Evolutionary conservation across 768 basidiomycete species (phyloP).

Genomic region (Xanthoconium stramineum): DNA sequence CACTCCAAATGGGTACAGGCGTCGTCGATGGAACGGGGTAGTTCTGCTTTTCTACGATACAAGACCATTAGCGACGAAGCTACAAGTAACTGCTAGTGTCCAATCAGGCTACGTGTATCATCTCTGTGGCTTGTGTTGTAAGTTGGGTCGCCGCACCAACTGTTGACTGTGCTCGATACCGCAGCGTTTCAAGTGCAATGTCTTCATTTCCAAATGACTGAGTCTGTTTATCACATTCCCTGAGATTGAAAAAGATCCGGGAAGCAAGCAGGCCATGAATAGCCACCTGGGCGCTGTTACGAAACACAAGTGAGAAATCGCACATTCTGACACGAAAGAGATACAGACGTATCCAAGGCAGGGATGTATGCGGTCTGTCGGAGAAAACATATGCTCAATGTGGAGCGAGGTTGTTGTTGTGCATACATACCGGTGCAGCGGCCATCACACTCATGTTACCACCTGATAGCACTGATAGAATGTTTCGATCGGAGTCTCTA

Average conservation of each 20-base stretch:
- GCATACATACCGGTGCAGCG: conserved; percentile 19
- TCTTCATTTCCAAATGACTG: background rate
- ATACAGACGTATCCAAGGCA: conserved; percentile 22
- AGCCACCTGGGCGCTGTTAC: conserved; percentile 26
- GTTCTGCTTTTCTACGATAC: too few relatives aligned
- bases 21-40: background rate
- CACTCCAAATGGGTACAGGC: too few relatives aligned
- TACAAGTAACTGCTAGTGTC: background rate
- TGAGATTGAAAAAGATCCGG: conserved; percentile 30
- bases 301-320: conserved; percentile 5
- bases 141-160: background rate
- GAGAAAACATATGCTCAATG: background rate
- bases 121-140: background rate
- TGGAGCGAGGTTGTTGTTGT: too few relatives aligned
- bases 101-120: background rate
- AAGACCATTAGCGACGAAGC: background rate
- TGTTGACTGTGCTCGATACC: background rate
- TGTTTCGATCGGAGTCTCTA: background rate
- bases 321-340: background rate
- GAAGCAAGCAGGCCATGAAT: conserved; percentile 25
- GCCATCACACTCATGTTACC: conserved; percentile 14
- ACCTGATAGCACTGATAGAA: conserved; percentile 9
- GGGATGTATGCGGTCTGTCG: conserved; percentile 14
- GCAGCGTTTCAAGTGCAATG: conserved; percentile 10
- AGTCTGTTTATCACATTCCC: conserved; percentile 8